phyloP scores from a whole-genome alignment of 1,284 basidiomycete genomes.

The Microbotryomycetes sp. region DNA sequence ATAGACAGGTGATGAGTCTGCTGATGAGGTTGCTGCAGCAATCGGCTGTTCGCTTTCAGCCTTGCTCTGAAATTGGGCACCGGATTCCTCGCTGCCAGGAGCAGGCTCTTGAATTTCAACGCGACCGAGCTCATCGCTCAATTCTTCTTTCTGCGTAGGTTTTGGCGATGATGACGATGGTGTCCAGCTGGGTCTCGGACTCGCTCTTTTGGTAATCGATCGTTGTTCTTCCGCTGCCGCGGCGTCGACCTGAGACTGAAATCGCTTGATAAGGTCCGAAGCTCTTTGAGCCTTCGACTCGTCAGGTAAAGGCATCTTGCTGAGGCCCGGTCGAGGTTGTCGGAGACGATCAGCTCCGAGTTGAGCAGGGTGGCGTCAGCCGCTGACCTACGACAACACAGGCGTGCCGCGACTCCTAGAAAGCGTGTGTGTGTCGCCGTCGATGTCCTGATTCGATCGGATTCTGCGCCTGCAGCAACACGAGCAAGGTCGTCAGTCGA shows the following conservation, averaged over 20 bases:
- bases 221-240: not conserved
- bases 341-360: no score
- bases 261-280: conserved; percentile 21
- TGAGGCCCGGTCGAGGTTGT: no score
- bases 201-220: not conserved
- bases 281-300: conserved; percentile 6
- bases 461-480: no score
- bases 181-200: not conserved
- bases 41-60: not conserved
- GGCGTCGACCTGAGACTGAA: conserved; percentile 15
- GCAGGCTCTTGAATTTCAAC: not conserved
- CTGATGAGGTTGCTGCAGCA: not conserved
- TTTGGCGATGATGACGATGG: not conserved
- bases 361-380: no score
- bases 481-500: no score
- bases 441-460: no score
- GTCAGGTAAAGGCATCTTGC: conserved; percentile 20
- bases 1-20: not conserved
- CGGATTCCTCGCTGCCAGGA: not conserved
- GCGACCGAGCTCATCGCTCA: not conserved
- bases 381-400: no score
- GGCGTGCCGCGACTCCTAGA: no score
- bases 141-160: not conserved
- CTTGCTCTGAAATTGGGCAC: not conserved
- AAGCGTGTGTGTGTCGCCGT: no score